Evolutionary conservation across 1,284 basidiomycete genomes (phyloP), one percentile per base, ranked within the genome.

Genomic region (Neotropicomus parvogracilis): DNA sequence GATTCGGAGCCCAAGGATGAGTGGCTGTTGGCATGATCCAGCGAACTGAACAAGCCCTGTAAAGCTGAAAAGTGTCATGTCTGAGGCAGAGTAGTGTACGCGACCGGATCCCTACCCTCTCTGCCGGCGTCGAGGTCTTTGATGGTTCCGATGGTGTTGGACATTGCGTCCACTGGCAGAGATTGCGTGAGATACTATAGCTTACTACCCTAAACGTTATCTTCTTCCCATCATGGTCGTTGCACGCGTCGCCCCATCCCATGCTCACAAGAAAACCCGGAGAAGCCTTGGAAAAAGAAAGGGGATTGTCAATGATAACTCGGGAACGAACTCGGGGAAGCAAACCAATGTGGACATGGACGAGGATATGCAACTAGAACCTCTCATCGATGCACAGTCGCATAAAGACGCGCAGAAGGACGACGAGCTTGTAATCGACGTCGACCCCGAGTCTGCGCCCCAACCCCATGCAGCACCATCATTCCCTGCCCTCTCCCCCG

Each of bases 361-460:
- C 54, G 62, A 70, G 37, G 68, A 69, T 19, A 73, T 75, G 69
- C 57, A 65, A 50, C 35, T 53, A 10, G 54, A 53, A 16, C 49
- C 52, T 47, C 53, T 52, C 27, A 31, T 33, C 17, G 4, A 47
- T 40, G 7, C 39, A 40, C 35, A 29, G 38, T 34, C 46, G 5
- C 40, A 44, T 6, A 29, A 36, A 17, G 28, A 46, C 20, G 35
- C 41, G 6, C 50, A 59, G 5, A 73, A 70, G 27, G 81, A 83
- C 57, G 82, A 83, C 48, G 80, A 80, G 33, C 61, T 87, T 27
- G 78, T 82, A 73, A 84, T 87, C 49, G 80, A 83, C 42, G 63
- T 70, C 11, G 74, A 81, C 55, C 62, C 73, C 13, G 66, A 70
- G 16, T 63, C 71, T 39, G 58, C 67, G 11, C 60, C 72, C 16